Evolutionary conservation across 2,329 filamentous ascomycete genomes (phyloP).

Genomic region (Xylaria sp.): DNA sequence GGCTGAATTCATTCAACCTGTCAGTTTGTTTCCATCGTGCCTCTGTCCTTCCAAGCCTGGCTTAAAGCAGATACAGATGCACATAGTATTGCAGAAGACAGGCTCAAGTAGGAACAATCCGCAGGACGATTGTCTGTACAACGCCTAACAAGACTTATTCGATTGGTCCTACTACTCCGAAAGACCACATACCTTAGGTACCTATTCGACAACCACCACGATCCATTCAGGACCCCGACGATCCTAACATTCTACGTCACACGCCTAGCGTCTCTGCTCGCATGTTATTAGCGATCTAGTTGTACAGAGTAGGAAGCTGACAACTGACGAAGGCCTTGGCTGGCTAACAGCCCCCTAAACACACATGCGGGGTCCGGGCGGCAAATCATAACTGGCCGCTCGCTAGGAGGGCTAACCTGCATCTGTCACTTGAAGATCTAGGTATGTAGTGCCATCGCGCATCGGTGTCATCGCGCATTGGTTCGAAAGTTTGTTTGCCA

Average conservation of each 20-base stretch:
- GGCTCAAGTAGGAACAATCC: too few species aligned
- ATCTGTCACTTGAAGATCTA: not conserved
- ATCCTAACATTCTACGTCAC: conserved; percentile 6
- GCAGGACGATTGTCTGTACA: too few species aligned
- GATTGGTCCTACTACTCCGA: too few species aligned
- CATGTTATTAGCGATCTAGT: not conserved
- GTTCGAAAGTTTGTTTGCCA: conserved; percentile 1
- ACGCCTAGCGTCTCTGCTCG: not conserved
- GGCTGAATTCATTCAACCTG: too few species aligned
- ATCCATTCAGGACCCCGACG: not conserved
- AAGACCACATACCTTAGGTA: too few species aligned
- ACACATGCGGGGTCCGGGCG: not conserved
- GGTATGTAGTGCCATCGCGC: not conserved
- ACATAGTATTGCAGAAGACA: too few species aligned
- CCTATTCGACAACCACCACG: conserved; percentile 11
- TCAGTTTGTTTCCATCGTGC: too few species aligned
- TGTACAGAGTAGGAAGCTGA: too few species aligned
- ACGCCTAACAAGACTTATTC: too few species aligned
- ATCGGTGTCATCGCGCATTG: not conserved
- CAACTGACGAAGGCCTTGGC: too few species aligned
- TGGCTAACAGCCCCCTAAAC: not conserved
- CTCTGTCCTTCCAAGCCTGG: not conserved
- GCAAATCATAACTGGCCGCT: too few species aligned
- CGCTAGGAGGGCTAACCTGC: too few species aligned
- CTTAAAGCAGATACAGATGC: not conserved